phyloP scores from a whole-genome alignment of 345 rosid genomes.

The Laguncularia racemosa region DNA sequence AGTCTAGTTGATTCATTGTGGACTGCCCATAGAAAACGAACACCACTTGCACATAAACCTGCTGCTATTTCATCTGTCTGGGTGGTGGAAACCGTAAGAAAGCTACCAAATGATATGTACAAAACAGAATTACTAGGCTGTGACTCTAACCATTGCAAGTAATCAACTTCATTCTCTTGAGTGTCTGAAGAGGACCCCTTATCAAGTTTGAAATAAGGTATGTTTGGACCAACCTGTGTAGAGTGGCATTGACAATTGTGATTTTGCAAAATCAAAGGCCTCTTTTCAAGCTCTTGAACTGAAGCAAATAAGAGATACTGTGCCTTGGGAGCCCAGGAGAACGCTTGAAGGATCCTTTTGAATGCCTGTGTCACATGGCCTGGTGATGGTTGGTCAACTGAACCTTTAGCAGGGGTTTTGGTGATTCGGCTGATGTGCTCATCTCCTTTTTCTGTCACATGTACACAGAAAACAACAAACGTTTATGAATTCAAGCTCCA shows the following conservation, averaged over 20 bases:
- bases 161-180: not conserved
- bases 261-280: slow-evolving; percentile 4
- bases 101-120: slow-evolving; percentile 38
- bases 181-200: not conserved
- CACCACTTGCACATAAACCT: slow-evolving; percentile 20
- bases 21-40: slow-evolving; percentile 30
- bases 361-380: too few species aligned
- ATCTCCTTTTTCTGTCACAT: too few species aligned
- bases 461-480: too few species aligned
- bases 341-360: not conserved
- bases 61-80: slow-evolving; percentile 33
- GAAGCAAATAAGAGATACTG: slow-evolving; percentile 4
- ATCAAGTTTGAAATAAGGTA: slow-evolving; percentile 23
- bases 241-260: slow-evolving; percentile 8
- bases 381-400: too few species aligned
- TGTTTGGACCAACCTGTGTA: slow-evolving; percentile 37
- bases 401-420: too few species aligned
- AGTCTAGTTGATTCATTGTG: slow-evolving; percentile 7
- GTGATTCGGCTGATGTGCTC: too few species aligned
- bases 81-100: slow-evolving; percentile 19
- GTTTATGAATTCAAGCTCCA: too few species aligned
- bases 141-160: slow-evolving; percentile 25
- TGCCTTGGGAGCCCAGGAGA: slow-evolving; percentile 2
- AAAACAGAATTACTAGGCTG: slow-evolving; percentile 29
- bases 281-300: slow-evolving; percentile 5